These are phyloP conservation scores for Penicillium daleae DNA, from an alignment of 495 filamentous ascomycete species.

Conservation along the genomic window DNA sequence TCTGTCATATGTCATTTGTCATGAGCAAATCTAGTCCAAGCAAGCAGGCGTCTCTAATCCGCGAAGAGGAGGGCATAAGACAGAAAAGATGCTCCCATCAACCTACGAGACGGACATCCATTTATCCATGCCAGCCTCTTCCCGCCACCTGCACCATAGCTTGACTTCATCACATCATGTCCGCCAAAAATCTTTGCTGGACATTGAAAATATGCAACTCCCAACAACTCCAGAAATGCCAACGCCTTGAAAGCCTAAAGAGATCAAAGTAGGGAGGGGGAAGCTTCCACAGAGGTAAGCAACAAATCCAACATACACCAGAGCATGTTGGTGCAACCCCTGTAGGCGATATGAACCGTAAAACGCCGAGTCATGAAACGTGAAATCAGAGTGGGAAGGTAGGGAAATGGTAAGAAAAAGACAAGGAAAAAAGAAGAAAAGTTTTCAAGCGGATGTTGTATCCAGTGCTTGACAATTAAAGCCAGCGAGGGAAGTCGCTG, in stretches of 20 bases:
- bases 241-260: conserved; percentile 34
- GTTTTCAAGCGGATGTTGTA: conserved; percentile 13
- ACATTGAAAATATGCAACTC: conserved; percentile 36
- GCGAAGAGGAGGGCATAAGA: conserved; percentile 11
- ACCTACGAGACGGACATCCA: not conserved
- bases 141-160: conserved; percentile 28
- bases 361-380: conserved; percentile 37
- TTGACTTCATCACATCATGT: conserved; percentile 48
- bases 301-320: conserved; percentile 12
- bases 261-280: conserved; percentile 17
- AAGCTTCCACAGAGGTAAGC: conserved; percentile 27
- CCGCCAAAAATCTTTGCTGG: conserved; percentile 31
- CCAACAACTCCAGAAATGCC: conserved; percentile 41
- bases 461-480: conserved; percentile 26
- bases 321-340: conserved; percentile 13
- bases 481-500: conserved; percentile 45
- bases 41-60: conserved; percentile 27
- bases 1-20: conserved; percentile 32
- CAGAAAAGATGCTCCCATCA: not conserved
- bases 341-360: conserved; percentile 26
- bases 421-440: conserved; percentile 32
- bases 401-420: conserved; percentile 23
- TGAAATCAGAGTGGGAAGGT: conserved; percentile 8
- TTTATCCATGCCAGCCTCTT: conserved; percentile 8
- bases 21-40: conserved; percentile 28